A percentile compares a stretch with the other conserved stretches of the same genome.
Evolutionary conservation across 306 rosid genomes (phyloP).

Genomic region (Cicer judaicum): DNA sequence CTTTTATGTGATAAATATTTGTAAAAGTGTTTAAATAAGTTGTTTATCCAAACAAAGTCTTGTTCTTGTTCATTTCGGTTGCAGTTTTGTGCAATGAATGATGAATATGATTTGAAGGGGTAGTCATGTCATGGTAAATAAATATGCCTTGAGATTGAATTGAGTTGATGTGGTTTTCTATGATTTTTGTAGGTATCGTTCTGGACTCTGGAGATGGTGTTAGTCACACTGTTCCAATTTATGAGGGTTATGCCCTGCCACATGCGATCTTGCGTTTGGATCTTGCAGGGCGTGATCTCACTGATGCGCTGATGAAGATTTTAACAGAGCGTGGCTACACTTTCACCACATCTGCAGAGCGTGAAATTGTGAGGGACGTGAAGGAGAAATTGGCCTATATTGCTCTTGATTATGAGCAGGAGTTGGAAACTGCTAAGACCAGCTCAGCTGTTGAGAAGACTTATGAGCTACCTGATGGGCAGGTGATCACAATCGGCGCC

Average conservation of each 20-base stretch:
- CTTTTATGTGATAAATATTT: too few relatives aligned
- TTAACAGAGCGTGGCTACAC: constrained; percentile 85
- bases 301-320: constrained; percentile 82
- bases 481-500: constrained; percentile 62
- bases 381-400: constrained; percentile 68
- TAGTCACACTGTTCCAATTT: constrained; percentile 60
- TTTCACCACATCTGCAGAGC: constrained; percentile 82
- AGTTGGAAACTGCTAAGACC: constrained; percentile 72
- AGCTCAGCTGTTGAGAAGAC: constrained; percentile 84
- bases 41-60: background rate
- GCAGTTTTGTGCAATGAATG: constrained; percentile 12
- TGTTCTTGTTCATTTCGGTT: too few relatives aligned
- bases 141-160: constrained; percentile 29
- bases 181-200: constrained; percentile 55
- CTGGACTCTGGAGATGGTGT: constrained; percentile 62
- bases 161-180: constrained; percentile 29
- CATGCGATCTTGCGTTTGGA: constrained; percentile 74
- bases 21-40: background rate
- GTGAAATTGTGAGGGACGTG: constrained; percentile 84
- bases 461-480: constrained; percentile 67
- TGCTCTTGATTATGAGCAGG: constrained; percentile 83
- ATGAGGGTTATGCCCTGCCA: constrained; percentile 60
- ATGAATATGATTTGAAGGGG: constrained; percentile 34
- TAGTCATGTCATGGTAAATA: background rate
- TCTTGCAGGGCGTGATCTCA: constrained; percentile 85